phyloP scores from a whole-genome alignment of 2,329 filamentous ascomycete species.

The Tolypocladium amazonense region DNA sequence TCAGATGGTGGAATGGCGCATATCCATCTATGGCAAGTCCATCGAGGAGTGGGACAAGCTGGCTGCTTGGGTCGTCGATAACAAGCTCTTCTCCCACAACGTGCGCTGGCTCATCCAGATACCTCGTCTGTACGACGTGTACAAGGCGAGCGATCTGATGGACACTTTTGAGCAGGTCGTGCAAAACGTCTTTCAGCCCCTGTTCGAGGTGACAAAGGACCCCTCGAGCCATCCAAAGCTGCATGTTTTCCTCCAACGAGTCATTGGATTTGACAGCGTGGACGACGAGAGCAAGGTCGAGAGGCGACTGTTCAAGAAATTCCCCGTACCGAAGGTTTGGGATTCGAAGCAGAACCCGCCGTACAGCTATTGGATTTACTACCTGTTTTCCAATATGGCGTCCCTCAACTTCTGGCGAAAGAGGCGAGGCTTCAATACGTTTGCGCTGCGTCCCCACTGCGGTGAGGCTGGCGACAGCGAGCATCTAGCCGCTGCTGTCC shows the following conservation, averaged over 20 bases:
- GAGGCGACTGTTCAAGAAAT: constrained; percentile 88
- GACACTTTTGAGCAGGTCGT: constrained; percentile 84
- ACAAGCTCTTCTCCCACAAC: constrained; percentile 96
- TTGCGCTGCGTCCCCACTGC: constrained; percentile 85
- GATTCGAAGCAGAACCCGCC: constrained; percentile 89
- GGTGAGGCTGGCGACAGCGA: constrained; percentile 96
- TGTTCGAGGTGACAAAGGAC: constrained; percentile 89
- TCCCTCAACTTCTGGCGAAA: constrained; percentile 90
- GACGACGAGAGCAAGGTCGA: constrained; percentile 98
- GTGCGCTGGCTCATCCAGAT: constrained; percentile 96
- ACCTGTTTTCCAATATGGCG: constrained; percentile 86
- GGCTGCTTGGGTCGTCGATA: constrained; percentile 93
- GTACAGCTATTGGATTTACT: constrained; percentile 99
- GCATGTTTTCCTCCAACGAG: constrained; percentile 86
- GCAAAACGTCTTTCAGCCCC: constrained; percentile 80
- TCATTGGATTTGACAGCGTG: constrained; percentile 94
- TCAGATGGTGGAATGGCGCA: constrained; percentile 98
- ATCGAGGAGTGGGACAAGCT: constrained; percentile 97
- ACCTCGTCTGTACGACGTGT: constrained; percentile 88
- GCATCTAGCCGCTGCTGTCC: constrained; percentile 80
- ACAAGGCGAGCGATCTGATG: constrained; percentile 82
- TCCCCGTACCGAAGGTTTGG: constrained; percentile 83
- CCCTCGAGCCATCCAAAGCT: constrained; percentile 83
- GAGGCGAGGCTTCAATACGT: constrained; percentile 89
- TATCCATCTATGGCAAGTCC: constrained; percentile 89